Base-by-base conservation (phyloP, 768 basidiomycete species). In the Lyophyllum semitale region DNA sequence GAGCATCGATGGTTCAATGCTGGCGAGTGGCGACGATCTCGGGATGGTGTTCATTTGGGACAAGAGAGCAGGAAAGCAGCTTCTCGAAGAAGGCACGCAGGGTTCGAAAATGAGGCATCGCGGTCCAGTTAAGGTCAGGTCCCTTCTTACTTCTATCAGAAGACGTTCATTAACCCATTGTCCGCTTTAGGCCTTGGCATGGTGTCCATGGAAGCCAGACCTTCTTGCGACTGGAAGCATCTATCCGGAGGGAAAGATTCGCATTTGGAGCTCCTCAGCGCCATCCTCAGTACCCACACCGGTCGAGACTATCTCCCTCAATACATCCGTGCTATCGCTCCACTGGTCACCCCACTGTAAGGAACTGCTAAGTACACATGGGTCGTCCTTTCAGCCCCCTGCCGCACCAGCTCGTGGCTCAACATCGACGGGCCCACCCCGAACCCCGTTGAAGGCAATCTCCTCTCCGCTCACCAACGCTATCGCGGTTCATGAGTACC, bases 41-140 rank as follows among this genome's bases (percentile, higher is more conserved):
- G 95, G 95, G 55, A 86, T 87, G 37, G 90, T 95, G 27, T 87
- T 90, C 63, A 84, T 94, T 33, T 93, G 91, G 91, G 91, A 93
- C 54, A 83, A 81, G 49, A 81, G 37, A 62, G 74, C 40, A 68
- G 71, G 48, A 62, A 68, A 72, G 71, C 51, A 64, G 18, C 54
- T 70, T 15, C 54, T 66, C 17, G 65, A 66, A 13, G 61, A 59
- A 32, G 64, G 63, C 29, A 64, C 84, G 1, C 84, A 85, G 59
- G 86, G 85, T 77, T 81, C 82, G 32, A 89, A 88, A 68, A 75
- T 83, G 53, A 85, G 84, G 63, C 88, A 90, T 65, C 82, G 82
- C 0, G 88, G 84, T 0, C 85, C 88, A 0, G 81, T 83, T 38
- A 83, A 83, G 72, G 80, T 76, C 37, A 32, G 51, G 20, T 42